Conservation (phyloP, 2,329 filamentous ascomycete species). For the Juglanconis oblonga region DNA sequence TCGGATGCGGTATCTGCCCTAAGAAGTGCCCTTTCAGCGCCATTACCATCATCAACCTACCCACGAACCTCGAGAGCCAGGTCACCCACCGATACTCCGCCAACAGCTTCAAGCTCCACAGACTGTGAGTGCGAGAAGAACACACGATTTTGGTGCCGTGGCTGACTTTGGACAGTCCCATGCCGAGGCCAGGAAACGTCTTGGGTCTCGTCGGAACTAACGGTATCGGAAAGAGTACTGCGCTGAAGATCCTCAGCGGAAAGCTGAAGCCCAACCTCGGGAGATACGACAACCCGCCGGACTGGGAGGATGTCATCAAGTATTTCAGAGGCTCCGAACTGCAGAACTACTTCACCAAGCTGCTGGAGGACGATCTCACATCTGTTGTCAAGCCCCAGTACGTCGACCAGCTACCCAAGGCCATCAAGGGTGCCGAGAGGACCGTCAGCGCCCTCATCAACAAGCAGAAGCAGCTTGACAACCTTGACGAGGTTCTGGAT, state of each 20-base stretch:
- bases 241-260: constrained; percentile 95
- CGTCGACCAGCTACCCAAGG: constrained; percentile 95
- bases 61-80: constrained; percentile 96
- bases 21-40: constrained; percentile 99
- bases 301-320: constrained; percentile 99
- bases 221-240: constrained; percentile 99
- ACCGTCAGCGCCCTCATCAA: constrained; percentile 77
- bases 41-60: constrained; percentile 99
- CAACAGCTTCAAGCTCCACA: constrained; percentile 99
- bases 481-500: constrained; percentile 78
- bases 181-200: constrained; percentile 92
- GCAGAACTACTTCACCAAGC: constrained; percentile 99
- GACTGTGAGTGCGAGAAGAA: constrained; percentile 32
- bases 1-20: constrained; percentile 98
- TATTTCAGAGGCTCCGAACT: constrained; percentile 97
- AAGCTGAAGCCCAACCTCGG: constrained; percentile 98
- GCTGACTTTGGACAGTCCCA: constrained; percentile 49
- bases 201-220: constrained; percentile 97
- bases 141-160: not conserved
- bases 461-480: constrained; percentile 71
- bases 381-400: constrained; percentile 99
- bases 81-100: constrained; percentile 98
- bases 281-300: constrained; percentile 90
- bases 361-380: constrained; percentile 94
- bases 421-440: constrained; percentile 78